Percentiles rank a stretch among this genome's conserved stretches.
Conservation (phyloP, 495 filamentous ascomycete genomes). For the Annulohypoxylon moriforme region DNA sequence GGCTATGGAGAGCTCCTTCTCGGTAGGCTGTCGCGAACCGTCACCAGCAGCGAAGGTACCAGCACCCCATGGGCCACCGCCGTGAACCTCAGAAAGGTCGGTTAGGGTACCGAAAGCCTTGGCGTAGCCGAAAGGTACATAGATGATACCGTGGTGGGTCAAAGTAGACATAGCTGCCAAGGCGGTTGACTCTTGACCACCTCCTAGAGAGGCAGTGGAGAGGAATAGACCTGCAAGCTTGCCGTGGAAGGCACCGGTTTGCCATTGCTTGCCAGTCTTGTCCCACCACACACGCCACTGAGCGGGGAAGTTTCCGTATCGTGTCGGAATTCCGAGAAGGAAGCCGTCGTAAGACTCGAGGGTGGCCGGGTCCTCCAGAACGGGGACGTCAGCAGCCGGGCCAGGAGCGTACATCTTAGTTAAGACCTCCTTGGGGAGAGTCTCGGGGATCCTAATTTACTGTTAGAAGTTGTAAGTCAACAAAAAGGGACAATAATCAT, state of each 20-base stretch:
- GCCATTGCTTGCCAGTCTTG: conserved; percentile 79
- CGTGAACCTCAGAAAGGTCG: conserved; percentile 80
- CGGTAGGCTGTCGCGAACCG: conserved; percentile 82
- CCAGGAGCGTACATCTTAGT: conserved; percentile 84
- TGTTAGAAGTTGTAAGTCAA: conserved; percentile 10
- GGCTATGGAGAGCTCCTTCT: conserved; percentile 80
- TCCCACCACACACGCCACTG: conserved; percentile 96
- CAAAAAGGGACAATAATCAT: conserved; percentile 43
- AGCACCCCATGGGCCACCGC: conserved; percentile 92
- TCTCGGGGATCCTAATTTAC: conserved; percentile 77
- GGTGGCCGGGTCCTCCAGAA: conserved; percentile 68
- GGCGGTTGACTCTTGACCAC: conserved; percentile 92
- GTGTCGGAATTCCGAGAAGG: conserved; percentile 96
- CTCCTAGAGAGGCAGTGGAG: conserved; percentile 81
- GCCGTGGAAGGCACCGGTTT: conserved; percentile 78
- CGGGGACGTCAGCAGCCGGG: conserved; percentile 74
- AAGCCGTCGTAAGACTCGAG: conserved; percentile 89
- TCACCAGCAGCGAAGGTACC: conserved; percentile 87
- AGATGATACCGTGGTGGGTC: conserved; percentile 94
- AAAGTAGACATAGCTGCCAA: conserved; percentile 87
- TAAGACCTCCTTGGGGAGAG: conserved; percentile 84
- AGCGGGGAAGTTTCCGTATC: conserved; percentile 97
- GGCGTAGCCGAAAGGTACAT: conserved; percentile 93
- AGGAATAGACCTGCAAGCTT: conserved; percentile 96
- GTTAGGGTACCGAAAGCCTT: conserved; percentile 75